phyloP scores from a whole-genome alignment of 2,329 filamentous ascomycete species.

The Trichoderma atroviride region DNA sequence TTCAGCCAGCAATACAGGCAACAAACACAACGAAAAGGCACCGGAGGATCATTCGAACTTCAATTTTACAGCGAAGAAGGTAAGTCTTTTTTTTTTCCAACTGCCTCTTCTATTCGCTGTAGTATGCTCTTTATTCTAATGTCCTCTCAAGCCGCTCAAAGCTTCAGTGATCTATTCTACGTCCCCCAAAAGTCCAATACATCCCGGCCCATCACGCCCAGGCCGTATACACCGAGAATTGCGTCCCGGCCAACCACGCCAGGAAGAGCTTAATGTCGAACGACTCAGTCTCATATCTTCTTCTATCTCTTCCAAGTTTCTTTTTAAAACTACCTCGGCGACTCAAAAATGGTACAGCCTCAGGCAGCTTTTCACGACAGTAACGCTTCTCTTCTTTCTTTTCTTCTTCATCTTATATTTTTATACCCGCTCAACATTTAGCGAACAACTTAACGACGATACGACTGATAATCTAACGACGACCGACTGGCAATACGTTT shows the following conservation, averaged over 20 bases:
- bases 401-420: slow-evolving; percentile 1
- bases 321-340: background rate
- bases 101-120: too few relatives aligned
- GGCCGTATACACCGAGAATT: background rate
- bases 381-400: background rate
- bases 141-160: slow-evolving; percentile 36
- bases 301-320: background rate
- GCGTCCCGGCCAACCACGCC: slow-evolving; percentile 16
- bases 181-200: slow-evolving; percentile 27
- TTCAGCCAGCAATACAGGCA: slow-evolving; percentile 61
- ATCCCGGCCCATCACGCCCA: slow-evolving; percentile 20
- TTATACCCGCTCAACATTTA: background rate
- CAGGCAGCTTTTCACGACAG: background rate
- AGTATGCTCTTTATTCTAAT: background rate
- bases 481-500: too few relatives aligned
- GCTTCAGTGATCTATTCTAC: slow-evolving; percentile 48
- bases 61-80: slow-evolving; percentile 50
- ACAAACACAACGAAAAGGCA: slow-evolving; percentile 54
- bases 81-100: too few relatives aligned
- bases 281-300: background rate
- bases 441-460: background rate
- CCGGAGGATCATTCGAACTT: slow-evolving; percentile 54
- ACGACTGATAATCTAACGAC: background rate
- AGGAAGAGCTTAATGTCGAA: slow-evolving; percentile 4
- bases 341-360: background rate